Base-by-base conservation (phyloP, 2,329 filamentous ascomycete species). In the Emericellopsis atlantica region DNA sequence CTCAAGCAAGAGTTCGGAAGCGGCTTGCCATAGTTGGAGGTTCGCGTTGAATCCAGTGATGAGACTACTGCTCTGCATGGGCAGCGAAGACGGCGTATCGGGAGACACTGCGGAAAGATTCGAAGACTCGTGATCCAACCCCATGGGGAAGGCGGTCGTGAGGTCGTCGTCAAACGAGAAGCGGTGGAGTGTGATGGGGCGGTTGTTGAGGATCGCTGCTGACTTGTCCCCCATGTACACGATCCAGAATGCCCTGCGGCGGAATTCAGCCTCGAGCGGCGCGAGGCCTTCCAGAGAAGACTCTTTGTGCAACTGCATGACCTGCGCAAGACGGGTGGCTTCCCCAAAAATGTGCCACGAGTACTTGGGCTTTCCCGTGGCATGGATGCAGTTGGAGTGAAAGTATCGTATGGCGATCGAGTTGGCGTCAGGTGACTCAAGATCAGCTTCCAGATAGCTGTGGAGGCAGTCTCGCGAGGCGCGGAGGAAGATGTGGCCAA, bases 271-370 rank as follows among this genome's bases (percentile, higher is more conserved):
- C 41, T 67, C 64, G 2, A 65, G 46, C 0, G 56, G 53, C 2
- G 51, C 45, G 2, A 66, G 46, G 0, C 52, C 56, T n/a, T 59
- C 51, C 0, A 61, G 44, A 0, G 63, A 60, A 0, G 53, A 49
- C 44, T 67, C 64, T 4, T 66, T 57, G 35, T 67, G 56, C 23
- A 67, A 46, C 12, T 61, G 54, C 62, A 67, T 66, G 2, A 59
- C 57, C 44, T 67, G 63, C 0, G 57, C 59, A 5, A 68, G 54
- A 2, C 62, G 52, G 4, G 58, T 59, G 1, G 64, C 64, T 43
- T 67, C 62, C 2, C 64, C 64, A 45, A 67, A 64, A 2, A 67
- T 62, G 37, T 66, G 61, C 62, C 64, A 67, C 5, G 64, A 66
- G 16, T 62, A 57, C 22, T 60, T 57, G 4, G 62, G 61, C 33